These are phyloP conservation scores for Cetraspora pellucida DNA, from an alignment of 192 early-diverging fungal genomes.

Conservation along the genomic window DNA sequence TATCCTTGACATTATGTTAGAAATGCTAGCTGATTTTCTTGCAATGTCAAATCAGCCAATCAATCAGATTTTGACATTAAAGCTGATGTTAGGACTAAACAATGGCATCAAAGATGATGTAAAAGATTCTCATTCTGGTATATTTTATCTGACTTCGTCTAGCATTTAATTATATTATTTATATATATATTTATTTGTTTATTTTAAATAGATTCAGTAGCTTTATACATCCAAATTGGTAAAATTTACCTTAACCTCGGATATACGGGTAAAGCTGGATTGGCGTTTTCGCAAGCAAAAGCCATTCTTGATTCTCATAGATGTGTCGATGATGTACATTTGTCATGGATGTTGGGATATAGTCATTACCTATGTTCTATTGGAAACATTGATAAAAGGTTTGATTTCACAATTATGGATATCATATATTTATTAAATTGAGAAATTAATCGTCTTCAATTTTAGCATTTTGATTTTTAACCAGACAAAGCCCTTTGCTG, in stretches of 20 bases:
- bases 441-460: background rate
- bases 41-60: conserved; percentile 56
- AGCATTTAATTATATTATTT: background rate
- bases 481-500: background rate
- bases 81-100: conserved; percentile 60
- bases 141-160: background rate
- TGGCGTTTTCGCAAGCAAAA: conserved; percentile 56
- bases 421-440: background rate
- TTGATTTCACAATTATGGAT: background rate
- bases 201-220: conserved; percentile 45
- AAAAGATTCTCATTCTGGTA: conserved; percentile 42
- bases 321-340: conserved; percentile 33
- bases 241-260: conserved; percentile 64
- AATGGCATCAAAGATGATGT: conserved; percentile 46
- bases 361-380: conserved; percentile 59
- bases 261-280: conserved; percentile 73
- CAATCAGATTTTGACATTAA: conserved; percentile 55
- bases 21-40: conserved; percentile 64
- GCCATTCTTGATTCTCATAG: conserved; percentile 33
- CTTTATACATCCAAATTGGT: conserved; percentile 53
- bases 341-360: conserved; percentile 58
- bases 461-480: background rate
- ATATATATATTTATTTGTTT: background rate
- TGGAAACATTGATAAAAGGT: conserved; percentile 61
- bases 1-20: conserved; percentile 30